Evolutionary conservation across 2,329 filamentous ascomycete species (phyloP).

Genomic region (Neoscytalidium dimidiatum): DNA sequence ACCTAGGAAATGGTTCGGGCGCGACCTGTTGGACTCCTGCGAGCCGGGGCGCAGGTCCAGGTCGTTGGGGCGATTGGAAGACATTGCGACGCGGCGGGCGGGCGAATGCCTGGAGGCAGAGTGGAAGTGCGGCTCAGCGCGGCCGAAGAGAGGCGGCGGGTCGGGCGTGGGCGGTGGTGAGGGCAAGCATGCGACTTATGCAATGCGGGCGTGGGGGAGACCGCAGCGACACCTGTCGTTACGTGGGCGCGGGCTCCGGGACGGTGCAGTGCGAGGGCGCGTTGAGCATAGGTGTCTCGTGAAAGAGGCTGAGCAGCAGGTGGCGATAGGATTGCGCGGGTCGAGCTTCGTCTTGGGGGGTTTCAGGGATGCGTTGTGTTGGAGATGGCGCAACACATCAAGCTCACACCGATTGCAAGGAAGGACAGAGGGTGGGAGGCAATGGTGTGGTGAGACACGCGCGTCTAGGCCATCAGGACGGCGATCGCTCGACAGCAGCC

Average conservation of each 20-base stretch:
- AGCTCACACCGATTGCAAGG: conserved; percentile 18
- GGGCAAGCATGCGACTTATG: conserved; percentile 11
- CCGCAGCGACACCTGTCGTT: not conserved
- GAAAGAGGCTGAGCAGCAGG: conserved; percentile 16
- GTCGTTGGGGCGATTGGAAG: conserved; percentile 31
- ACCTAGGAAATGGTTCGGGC: conserved; percentile 31
- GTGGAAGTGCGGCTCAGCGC: conserved; percentile 12
- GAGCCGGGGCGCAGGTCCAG: conserved; percentile 33
- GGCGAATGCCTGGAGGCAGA: conserved; percentile 21
- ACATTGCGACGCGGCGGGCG: not conserved
- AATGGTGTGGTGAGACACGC: conserved; percentile 18
- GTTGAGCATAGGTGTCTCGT: conserved; percentile 19
- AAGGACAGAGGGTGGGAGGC: conserved; percentile 13
- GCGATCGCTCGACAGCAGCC: conserved; percentile 12
- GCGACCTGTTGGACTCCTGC: conserved; percentile 24
- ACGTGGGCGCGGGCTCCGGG: conserved; percentile 17
- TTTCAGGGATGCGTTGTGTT: conserved; percentile 17
- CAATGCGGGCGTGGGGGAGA: not conserved
- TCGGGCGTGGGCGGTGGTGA: not conserved
- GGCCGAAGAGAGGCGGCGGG: conserved; percentile 21
- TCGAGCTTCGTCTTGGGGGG: conserved; percentile 19
- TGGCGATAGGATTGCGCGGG: conserved; percentile 19
- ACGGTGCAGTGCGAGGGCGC: conserved; percentile 4
- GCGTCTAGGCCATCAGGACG: conserved; percentile 12
- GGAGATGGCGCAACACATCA: conserved; percentile 16